Conservation (phyloP, 352 stramenopile genomes). For the Phytophthora uliginosa region DNA sequence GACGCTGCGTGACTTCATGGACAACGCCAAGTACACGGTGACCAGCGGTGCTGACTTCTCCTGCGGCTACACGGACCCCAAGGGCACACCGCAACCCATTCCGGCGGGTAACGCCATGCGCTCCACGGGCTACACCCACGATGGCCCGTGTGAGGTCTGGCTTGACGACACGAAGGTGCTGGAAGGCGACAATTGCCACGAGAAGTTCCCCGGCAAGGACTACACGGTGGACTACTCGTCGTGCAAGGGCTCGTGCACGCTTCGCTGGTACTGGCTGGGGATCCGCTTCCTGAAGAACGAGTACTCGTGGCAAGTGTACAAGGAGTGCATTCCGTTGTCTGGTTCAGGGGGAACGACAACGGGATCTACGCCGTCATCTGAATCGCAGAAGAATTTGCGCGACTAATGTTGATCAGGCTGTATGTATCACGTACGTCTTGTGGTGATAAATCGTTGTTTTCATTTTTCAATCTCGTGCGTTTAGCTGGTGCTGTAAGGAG, state of each 20-base stretch:
- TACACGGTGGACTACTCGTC: constrained; percentile 37
- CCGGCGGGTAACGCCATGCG: constrained; percentile 30
- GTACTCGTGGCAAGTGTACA: constrained; percentile 75
- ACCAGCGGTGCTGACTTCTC: constrained; percentile 34
- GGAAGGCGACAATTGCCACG: constrained; percentile 38
- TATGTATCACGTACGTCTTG: no score
- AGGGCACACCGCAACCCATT: constrained; percentile 47
- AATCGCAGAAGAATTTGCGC: neutral
- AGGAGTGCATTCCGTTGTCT: constrained; percentile 46
- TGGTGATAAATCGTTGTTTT: no score
- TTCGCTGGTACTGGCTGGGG: constrained; percentile 35
- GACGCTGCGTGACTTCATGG: constrained; percentile 48
- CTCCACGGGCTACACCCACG: constrained; percentile 55
- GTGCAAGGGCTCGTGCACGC: constrained; percentile 27
- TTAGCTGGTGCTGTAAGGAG: no score
- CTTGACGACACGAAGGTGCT: constrained; percentile 43
- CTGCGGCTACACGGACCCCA: constrained; percentile 40
- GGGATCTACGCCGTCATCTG: no score
- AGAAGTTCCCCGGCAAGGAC: constrained; percentile 36
- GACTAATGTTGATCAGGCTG: neutral
- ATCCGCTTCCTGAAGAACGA: constrained; percentile 45
- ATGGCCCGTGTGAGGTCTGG: constrained; percentile 48
- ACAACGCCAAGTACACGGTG: neutral
- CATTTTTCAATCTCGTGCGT: no score
- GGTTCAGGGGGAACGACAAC: constrained; percentile 2